Base-by-base conservation (phyloP, 2,329 filamentous ascomycete genomes). In the Talaromyces sp. region DNA sequence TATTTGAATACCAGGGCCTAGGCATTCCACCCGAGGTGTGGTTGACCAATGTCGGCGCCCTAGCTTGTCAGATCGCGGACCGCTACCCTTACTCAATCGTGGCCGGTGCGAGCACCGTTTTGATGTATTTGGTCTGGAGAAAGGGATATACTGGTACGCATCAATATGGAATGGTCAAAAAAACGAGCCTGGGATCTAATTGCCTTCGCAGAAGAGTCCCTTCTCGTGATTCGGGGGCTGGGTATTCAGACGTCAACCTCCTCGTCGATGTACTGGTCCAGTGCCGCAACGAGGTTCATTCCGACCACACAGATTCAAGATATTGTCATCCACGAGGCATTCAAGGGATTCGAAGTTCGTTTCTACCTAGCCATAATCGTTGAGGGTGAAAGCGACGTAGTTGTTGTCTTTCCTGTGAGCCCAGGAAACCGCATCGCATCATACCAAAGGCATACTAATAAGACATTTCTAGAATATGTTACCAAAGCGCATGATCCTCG, bases 241-340 rank as follows among this genome's bases (percentile, higher is more conserved):
- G 95, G 95, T 8, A 88, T 99, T 58, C 95, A 99, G 79, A 97
- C 92, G 2, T 88, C 85, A 8, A 89, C 88, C 1, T 88, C 86
- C 30, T 87, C 88, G 9, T 76, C 82, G 1, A 89, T 87, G 9
- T 92, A 91, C 69, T 80, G 93, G 7, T 81, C 82, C 42, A 80
- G 81, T 9, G 77, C 84, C 2, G 81, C 82, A 1, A 89, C 86
- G n/a, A 80, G 87, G 56, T 91, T 91, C 74, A 98, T 99, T 62
- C 93, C 95, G 0, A 96, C 93, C 0, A 90, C 89, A 52, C 88
- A 91, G 76, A 96, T 99, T 62, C 91, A 91, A 72, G 95, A 99
- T 73, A 88, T 99, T 61, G 86, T 97, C 59, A 90, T 99, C 57
- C 92, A 97, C 73, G 95, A 99, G 80, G 95, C 93, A 3, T 98